Base-by-base conservation (phyloP, 208 protist genomes). In the Leptomonas pyrrhocoris region DNA sequence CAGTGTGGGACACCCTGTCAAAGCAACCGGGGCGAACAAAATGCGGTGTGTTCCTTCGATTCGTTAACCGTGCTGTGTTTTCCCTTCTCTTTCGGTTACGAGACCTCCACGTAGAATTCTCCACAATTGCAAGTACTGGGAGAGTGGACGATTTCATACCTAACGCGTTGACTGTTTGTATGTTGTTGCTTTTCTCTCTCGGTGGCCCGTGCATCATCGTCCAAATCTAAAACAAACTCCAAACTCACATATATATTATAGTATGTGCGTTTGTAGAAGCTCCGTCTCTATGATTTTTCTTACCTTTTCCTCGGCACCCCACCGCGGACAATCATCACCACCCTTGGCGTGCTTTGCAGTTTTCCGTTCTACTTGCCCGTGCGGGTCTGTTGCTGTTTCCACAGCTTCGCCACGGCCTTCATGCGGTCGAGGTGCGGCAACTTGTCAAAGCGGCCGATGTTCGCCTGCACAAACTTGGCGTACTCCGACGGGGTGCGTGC, bases 351-450 rank as follows among this genome's bases (percentile, higher is more conserved):
- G n/a, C n/a, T n/a, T n/a, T n/a, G n/a, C n/a, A n/a, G n/a, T n/a
- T n/a, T n/a, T n/a, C n/a, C n/a, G 9, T 23, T 23, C 46, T 68
- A 74, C 50, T 70, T 78, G 61, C 49, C 61, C 0, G 3, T 31
- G 51, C 68, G 66, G 30, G 77, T 57, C 56, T 88, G 45, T 63
- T 95, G 85, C 73, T 90, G 73, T 48, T 88, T 93, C 88, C 91
- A 96, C 49, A 96, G 80, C 75, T 96, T 94, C 18, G 90, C 90
- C 19, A 96, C 85, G 2, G 84, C 86, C 76, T 84, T 84, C 81
- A 96, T 87, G 61, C 88, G 88, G 57, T 94, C 89, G 58, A 57
- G 77, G 70, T 84, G 85, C 12, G 88, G 88, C n/a, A 96, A 71
- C 50, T 83, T 79, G 54, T 81, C 77, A 59, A 86, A 96, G 56